These are phyloP conservation scores for Candida nonsorbophila DNA, from an alignment of 805 yeast species.

Conservation along the genomic window DNA sequence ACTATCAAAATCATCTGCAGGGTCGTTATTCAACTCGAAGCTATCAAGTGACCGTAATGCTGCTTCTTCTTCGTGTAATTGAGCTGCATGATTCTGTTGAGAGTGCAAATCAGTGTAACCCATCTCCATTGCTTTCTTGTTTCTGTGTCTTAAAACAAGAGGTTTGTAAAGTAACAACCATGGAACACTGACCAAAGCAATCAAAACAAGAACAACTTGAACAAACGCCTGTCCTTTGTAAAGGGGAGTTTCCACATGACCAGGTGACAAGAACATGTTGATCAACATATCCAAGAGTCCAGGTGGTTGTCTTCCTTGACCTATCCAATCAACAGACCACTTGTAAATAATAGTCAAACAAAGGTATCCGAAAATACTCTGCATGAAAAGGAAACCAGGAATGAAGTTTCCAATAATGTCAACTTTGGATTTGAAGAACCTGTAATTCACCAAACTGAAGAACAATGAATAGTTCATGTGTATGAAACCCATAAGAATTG, in stretches of 20 bases:
- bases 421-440: conserved; percentile 51
- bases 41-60: conserved; percentile 14
- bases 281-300: conserved; percentile 71
- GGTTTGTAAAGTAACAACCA: conserved; percentile 67
- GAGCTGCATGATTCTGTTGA: conserved; percentile 21
- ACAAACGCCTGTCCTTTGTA: conserved; percentile 61
- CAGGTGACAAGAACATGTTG: conserved; percentile 72
- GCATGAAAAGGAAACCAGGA: conserved; percentile 73
- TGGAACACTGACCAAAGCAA: conserved; percentile 70
- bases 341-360: conserved; percentile 64
- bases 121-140: conserved; percentile 26
- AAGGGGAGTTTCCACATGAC: conserved; percentile 58
- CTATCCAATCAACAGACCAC: conserved; percentile 71
- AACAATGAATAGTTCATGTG: conserved; percentile 71
- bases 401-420: conserved; percentile 70
- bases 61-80: conserved; percentile 38
- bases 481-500: conserved; percentile 68
- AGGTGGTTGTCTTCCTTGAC: conserved; percentile 59
- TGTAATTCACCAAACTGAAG: conserved; percentile 61
- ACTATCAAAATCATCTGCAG: conserved; percentile 9
- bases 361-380: conserved; percentile 68
- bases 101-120: conserved; percentile 36
- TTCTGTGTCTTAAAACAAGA: conserved; percentile 35
- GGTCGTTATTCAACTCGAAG: conserved; percentile 8
- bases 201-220: conserved; percentile 50